Evolutionary conservation across 805 yeast species (phyloP), one percentile per base, ranked within the genome.

Genomic region (Ogataea angusta): DNA sequence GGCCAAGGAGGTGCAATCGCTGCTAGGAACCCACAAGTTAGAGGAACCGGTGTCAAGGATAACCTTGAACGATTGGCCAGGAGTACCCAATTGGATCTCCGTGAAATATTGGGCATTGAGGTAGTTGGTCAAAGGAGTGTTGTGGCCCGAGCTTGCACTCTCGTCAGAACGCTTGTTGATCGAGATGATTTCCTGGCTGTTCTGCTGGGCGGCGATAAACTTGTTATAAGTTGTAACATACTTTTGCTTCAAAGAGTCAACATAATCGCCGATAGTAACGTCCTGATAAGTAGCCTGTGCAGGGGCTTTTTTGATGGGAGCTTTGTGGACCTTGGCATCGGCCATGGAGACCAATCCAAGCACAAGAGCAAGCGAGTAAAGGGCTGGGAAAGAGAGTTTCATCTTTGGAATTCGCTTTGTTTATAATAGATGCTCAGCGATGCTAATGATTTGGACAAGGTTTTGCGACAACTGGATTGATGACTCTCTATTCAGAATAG

Each of bases 31-130:
- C 99, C 99, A 93, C 69, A 93, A 73, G 68, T 93, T 93, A 32
- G 97, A 85, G 32, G 96, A 86, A 29, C 99, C 99, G 18, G 99
- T 91, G 67, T 93, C 99, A 58, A 93, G 73, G 48, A 93, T 80
- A 36, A 93, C 98, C 73, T 91, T 91, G 69, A 93, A 93, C 13
- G 76, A 63, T 71, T 93, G 99, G 36, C 85, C 87, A 8, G 99
- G 99, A 29, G 96, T 85, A 53, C 99, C 99, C 44, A 93, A 59
- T 43, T 80, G 72, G 55, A 93, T 85, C 60, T 91, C 97, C 31
- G 99, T 84, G 64, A 75, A 93, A 68, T 93, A 91, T 70, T 93
- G 99, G 30, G 98, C 98, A 63, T 93, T 93, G 68, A 87, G 67
- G 67, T 91, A 93, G 72, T 93, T 90, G 50, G 93, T 82, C 63